Evolutionary conservation across 192 early-diverging fungal species (phyloP).

Genomic region (Spizellomyces sp.): DNA sequence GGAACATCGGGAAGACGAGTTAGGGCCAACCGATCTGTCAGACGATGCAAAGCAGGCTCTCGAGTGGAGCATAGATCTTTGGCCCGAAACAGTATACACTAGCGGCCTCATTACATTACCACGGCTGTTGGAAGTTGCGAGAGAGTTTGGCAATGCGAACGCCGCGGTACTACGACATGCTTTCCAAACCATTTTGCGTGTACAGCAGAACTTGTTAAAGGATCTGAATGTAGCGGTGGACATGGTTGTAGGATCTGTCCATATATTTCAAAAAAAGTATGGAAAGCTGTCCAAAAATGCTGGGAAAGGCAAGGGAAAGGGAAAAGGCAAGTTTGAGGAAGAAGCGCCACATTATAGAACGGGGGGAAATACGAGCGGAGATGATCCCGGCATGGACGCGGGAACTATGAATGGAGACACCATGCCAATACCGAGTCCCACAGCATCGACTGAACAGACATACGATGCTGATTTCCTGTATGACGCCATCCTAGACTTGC

Average conservation of each 20-base stretch:
- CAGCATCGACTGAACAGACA: not conserved
- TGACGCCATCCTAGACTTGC: constrained; percentile 28
- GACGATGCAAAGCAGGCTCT: constrained; percentile 4
- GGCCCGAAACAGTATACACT: constrained; percentile 23
- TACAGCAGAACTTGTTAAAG: constrained; percentile 4
- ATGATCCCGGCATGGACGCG: not conserved
- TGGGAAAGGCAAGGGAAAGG: constrained; percentile 33
- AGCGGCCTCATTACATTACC: constrained; percentile 14
- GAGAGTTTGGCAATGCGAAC: constrained; percentile 7
- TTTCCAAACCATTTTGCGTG: constrained; percentile 9
- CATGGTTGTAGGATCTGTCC: constrained; percentile 27
- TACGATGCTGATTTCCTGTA: constrained; percentile 25
- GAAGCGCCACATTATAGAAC: no score
- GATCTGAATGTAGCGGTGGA: constrained; percentile 4
- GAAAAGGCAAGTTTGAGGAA: not conserved
- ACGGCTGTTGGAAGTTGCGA: constrained; percentile 15
- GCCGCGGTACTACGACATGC: constrained; percentile 7
- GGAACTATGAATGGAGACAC: not conserved
- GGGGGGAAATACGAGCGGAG: not conserved
- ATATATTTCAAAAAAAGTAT: constrained; percentile 35
- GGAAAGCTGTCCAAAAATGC: constrained; percentile 32
- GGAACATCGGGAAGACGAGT: not conserved
- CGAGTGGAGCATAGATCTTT: constrained; percentile 13
- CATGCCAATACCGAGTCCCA: not conserved
- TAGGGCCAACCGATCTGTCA: no score